Evolutionary conservation across 1,284 basidiomycete species (phyloP), one percentile per base, ranked within the genome.

Genomic region (Trichosporon sp.): DNA sequence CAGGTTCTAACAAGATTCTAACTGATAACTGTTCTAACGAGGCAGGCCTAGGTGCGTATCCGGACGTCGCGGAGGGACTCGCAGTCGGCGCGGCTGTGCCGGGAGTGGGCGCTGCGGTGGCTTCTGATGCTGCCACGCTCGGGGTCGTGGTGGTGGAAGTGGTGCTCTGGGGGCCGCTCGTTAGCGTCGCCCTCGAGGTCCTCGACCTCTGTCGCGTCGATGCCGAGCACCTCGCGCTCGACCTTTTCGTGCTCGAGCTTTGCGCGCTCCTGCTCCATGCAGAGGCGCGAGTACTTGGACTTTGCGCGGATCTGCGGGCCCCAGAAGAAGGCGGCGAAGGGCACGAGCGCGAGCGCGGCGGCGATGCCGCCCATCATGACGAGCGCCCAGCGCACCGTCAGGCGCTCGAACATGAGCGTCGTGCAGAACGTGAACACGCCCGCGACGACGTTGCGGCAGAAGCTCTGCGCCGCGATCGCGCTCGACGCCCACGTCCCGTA

Each of bases 221-320:
- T 68, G 12, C 67, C 67, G 15, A 56, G 56, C 31, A 42, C 64
- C 42, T 67, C 68, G 5, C 70, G 68, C 51, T 68, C 60, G 2
- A 32, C 38, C 25, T 67, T 65, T 58, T 81, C 77, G 23, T 72
- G 70, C 34, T 75, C 73, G 23, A 76, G 71, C 29, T 75, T 70
- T 58, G 75, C 73, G 53, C 74, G 70, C 69, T 83, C 80, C 68
- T 79, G 77, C 44, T 73, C 73, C 77, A 81, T 80, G 29, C 82
- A 69, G 44, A 74, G 65, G 44, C 77, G 76, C 23, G 75, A 76
- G 71, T 79, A 82, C 62, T 71, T 75, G 13, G 75, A 77, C 35
- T 71, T 68, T 5, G 74, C 71, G 18, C 82, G 70, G 47, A 83
- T 81, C 60, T 71, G 53, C 0, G 81, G 79, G 1, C 79, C 82